These are phyloP conservation scores for Diaporthe ilicicola DNA, from an alignment of 2,329 filamentous ascomycete species.

Conservation along the genomic window DNA sequence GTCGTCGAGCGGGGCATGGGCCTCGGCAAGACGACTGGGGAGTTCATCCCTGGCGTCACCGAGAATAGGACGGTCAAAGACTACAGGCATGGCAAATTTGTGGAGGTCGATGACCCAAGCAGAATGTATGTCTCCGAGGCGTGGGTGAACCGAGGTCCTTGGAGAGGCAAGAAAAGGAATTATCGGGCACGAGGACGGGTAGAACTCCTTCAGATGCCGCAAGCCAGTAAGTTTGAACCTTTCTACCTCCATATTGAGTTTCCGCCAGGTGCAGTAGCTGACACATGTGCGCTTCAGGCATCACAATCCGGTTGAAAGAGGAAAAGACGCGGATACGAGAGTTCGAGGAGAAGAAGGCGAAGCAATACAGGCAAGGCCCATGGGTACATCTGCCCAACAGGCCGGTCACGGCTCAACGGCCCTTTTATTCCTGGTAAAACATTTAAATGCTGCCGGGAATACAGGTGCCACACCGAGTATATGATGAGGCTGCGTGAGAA, in stretches of 20 bases:
- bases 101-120: slow-evolving; percentile 77
- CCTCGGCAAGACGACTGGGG: slow-evolving; percentile 58
- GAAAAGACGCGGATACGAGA: slow-evolving; percentile 88
- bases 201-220: slow-evolving; percentile 73
- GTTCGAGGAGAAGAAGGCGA: slow-evolving; percentile 79
- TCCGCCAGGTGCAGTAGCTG: neutral
- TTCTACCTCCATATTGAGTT: neutral
- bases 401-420: slow-evolving; percentile 82
- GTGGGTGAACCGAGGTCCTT: slow-evolving; percentile 85
- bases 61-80: slow-evolving; percentile 75
- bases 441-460: neutral
- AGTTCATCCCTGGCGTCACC: slow-evolving; percentile 40
- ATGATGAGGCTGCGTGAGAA: neutral
- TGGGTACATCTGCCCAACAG: slow-evolving; percentile 92
- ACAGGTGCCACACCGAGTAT: neutral
- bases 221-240: slow-evolving; percentile 70
- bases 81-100: slow-evolving; percentile 77
- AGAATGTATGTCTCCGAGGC: slow-evolving; percentile 90
- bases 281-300: slow-evolving; percentile 57
- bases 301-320: slow-evolving; percentile 88
- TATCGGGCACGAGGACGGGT: slow-evolving; percentile 80
- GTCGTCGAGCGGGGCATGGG: slow-evolving; percentile 88
- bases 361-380: slow-evolving; percentile 76
- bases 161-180: slow-evolving; percentile 65
- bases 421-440: slow-evolving; percentile 90